Evolutionary conservation across 768 basidiomycete species (phyloP), one percentile per base, ranked within the genome.

Genomic region (Serpula lacrymans): DNA sequence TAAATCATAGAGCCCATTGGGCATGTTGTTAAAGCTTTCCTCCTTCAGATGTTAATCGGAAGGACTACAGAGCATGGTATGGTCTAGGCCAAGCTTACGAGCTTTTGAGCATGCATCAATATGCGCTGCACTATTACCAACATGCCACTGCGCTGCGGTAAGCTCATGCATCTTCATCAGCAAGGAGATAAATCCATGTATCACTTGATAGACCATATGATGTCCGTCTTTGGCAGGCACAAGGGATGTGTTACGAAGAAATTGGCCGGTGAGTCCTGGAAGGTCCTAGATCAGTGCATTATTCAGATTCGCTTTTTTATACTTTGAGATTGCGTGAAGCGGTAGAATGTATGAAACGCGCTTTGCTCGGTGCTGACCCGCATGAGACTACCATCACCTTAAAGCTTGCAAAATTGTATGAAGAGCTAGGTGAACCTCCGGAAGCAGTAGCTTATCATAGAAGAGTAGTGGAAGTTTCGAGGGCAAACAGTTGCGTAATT

Each of bases 71-170:
- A 43, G 95, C 94, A 5, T 99, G 96, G 96, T 97, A 94, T 63
- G 96, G 96, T 25, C 81, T 99, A 38, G 96, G 95, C 3, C 96
- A 99, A 59, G 92, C 95, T 10, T 99, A 98, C 58, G 95, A 98
- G 54, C 73, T 99, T 17, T 67, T 98, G 39, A 93, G 87, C 56
- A 98, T 98, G 94, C 91, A 91, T 47, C 84, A 90, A 57, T 98
- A 98, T 66, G 87, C 95, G 5, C 70, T 98, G 21, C 82, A 95
- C 62, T 99, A 98, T 64, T 98, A 94, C 58, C 94, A 97, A 56
- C 82, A 90, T 54, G 94, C 96, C 3, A 94, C 93, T 20, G 88
- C 94, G 14, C 70, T 98, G 40, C 73, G 92, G 91, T 92, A 52
- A 42, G 64, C 41, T 27, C n/a, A 20, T 41, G 33, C 34, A 37